Conservation (phyloP, 2,329 filamentous ascomycete species). For the Xylariaceae sp. region DNA sequence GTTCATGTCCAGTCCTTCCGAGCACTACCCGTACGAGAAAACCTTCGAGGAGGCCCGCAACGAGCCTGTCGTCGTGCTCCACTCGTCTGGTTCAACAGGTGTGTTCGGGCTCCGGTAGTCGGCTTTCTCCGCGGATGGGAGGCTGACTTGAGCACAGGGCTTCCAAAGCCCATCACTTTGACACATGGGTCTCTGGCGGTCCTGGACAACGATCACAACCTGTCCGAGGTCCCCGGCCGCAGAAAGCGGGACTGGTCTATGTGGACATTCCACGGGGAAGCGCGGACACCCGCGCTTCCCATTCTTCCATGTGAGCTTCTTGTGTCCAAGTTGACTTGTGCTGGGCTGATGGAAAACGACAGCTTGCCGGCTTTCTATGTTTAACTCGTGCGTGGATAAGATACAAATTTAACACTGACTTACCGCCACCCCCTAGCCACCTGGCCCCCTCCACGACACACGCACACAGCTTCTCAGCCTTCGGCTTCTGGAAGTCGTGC, state of each 20-base stretch:
- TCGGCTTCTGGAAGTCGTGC: conserved; percentile 7
- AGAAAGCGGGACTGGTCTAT: conserved; percentile 9
- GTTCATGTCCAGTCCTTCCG: conserved; percentile 10
- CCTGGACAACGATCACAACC: conserved; percentile 10
- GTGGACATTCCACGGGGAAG: conserved; percentile 13
- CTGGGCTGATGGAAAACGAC: too few species aligned
- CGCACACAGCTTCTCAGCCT: too few species aligned
- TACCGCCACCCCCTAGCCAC: too few species aligned
- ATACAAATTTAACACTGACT: too few species aligned
- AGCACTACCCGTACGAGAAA: conserved; percentile 12
- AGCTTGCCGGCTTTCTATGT: too few species aligned
- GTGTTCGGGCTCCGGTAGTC: neutral
- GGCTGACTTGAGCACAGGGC: conserved; percentile 3
- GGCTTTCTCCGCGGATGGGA: neutral
- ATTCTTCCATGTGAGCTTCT: conserved; percentile 18
- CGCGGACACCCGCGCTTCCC: conserved; percentile 13
- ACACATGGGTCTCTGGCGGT: conserved; percentile 13
- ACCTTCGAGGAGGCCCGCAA: conserved; percentile 12
- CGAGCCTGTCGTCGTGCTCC: conserved; percentile 14
- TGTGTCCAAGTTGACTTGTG: too few species aligned
- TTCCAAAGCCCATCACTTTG: conserved; percentile 13
- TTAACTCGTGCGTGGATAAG: too few species aligned
- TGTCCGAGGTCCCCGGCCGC: conserved; percentile 9
- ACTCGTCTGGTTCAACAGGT: conserved; percentile 22
- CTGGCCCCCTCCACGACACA: too few species aligned